These are phyloP conservation scores for Argentina anserina DNA, from an alignment of 306 rosid species.

Conservation along the genomic window DNA sequence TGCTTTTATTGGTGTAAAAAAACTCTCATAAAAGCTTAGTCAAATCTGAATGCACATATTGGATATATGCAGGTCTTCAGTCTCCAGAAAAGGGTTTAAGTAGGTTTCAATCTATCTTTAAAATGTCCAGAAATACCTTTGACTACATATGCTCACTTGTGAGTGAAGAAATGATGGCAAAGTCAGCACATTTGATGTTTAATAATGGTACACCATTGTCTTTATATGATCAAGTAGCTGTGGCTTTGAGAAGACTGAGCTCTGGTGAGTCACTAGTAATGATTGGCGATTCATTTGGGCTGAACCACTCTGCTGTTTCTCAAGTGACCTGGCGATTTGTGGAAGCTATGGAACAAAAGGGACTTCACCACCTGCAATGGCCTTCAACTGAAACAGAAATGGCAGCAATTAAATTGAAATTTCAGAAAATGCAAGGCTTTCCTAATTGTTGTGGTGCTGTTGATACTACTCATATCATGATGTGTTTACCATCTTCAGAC, in stretches of 20 bases:
- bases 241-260: conserved; percentile 79
- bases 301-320: conserved; percentile 83
- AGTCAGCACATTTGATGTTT: conserved; percentile 56
- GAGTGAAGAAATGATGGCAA: conserved; percentile 65
- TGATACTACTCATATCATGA: conserved; percentile 65
- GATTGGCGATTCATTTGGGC: conserved; percentile 59
- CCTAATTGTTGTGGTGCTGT: conserved; percentile 84
- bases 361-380: conserved; percentile 72
- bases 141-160: conserved; percentile 87
- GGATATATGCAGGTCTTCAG: conserved; percentile 43
- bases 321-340: conserved; percentile 85
- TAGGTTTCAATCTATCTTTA: conserved; percentile 54
- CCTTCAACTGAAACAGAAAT: conserved; percentile 68
- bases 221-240: conserved; percentile 67
- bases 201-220: conserved; percentile 55
- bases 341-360: conserved; percentile 83
- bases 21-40: conserved; percentile 7
- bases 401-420: conserved; percentile 58
- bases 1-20: not conserved
- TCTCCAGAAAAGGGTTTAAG: conserved; percentile 41
- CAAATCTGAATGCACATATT: conserved; percentile 10
- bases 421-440: conserved; percentile 65
- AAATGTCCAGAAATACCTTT: conserved; percentile 60
- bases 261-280: conserved; percentile 82
- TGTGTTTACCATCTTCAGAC: conserved; percentile 72